Percentiles rank a stretch among this genome's conserved stretches.
phyloP scores from a whole-genome alignment of 2,329 filamentous ascomycete species.

The Xylogone sp. region DNA sequence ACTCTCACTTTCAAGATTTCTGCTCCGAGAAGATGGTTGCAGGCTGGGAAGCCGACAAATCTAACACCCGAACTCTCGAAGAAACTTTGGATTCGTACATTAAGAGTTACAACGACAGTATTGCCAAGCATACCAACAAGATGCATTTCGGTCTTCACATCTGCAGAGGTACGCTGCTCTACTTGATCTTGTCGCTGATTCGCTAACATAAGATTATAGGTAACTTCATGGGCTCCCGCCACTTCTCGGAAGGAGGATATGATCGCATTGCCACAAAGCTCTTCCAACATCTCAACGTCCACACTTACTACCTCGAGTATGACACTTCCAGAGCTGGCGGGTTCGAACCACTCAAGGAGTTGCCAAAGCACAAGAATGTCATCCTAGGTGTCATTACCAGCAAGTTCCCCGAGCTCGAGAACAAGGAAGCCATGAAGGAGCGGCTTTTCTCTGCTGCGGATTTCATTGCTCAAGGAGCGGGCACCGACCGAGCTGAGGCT shows the following conservation, averaged over 20 bases:
- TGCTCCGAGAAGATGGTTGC: constrained; percentile 69
- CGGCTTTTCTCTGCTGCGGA: constrained; percentile 60
- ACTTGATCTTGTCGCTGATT: no score
- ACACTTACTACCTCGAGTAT: constrained; percentile 69
- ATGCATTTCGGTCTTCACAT: constrained; percentile 77
- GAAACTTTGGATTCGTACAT: constrained; percentile 67
- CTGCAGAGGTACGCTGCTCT: constrained; percentile 47
- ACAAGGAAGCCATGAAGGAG: constrained; percentile 61
- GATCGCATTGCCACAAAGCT: constrained; percentile 65
- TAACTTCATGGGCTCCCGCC: constrained; percentile 64
- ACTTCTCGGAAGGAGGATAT: constrained; percentile 65
- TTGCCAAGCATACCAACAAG: constrained; percentile 60
- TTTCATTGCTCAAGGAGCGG: constrained; percentile 66
- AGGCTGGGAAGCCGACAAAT: constrained; percentile 62
- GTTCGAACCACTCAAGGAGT: constrained; percentile 60
- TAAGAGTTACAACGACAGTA: constrained; percentile 70
- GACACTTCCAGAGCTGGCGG: constrained; percentile 62
- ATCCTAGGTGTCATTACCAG: constrained; percentile 65
- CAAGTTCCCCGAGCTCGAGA: constrained; percentile 59
- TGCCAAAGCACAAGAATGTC: constrained; percentile 60
- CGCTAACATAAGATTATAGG: no score
- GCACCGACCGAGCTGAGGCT: constrained; percentile 62
- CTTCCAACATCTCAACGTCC: constrained; percentile 58
- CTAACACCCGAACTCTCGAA: constrained; percentile 48
- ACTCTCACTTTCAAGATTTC: constrained; percentile 50